phyloP scores from a whole-genome alignment of 2,329 filamentous ascomycete genomes.

The Ceratocystis albifundus region DNA sequence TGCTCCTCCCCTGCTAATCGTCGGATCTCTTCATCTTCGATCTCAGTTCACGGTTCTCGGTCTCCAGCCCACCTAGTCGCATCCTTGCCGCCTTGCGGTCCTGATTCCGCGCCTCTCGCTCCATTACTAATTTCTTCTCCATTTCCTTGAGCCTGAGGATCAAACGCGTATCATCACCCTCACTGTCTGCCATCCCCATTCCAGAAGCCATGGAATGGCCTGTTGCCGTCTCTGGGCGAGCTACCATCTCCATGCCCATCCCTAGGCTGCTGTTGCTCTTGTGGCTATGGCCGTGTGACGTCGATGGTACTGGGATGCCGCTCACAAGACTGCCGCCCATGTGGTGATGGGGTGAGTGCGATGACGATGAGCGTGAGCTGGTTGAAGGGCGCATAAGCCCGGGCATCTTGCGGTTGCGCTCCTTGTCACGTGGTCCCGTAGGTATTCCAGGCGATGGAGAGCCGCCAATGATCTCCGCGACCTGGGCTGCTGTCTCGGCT shows the following conservation, averaged over 20 bases:
- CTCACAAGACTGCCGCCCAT: slow-evolving; percentile 10
- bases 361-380: slow-evolving; percentile 27
- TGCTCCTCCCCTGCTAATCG: slow-evolving; percentile 7
- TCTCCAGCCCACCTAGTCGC: slow-evolving; percentile 62
- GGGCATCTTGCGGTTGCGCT: slow-evolving; percentile 28
- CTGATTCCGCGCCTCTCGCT: slow-evolving; percentile 72
- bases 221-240: slow-evolving; percentile 23
- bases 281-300: slow-evolving; percentile 23
- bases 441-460: slow-evolving; percentile 46
- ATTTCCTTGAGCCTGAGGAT: slow-evolving; percentile 75
- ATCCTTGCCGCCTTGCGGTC: slow-evolving; percentile 76
- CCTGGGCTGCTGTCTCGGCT: slow-evolving; percentile 27
- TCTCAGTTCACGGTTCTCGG: slow-evolving; percentile 60
- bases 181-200: slow-evolving; percentile 24
- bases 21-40: slow-evolving; percentile 43
- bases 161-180: slow-evolving; percentile 58
- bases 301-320: slow-evolving; percentile 19
- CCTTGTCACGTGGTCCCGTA: slow-evolving; percentile 41
- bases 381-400: slow-evolving; percentile 28
- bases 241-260: slow-evolving; percentile 20
- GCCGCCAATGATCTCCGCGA: slow-evolving; percentile 27
- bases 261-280: slow-evolving; percentile 20
- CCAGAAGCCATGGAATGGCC: slow-evolving; percentile 21
- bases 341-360: slow-evolving; percentile 21
- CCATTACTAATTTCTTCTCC: slow-evolving; percentile 77